Conservation (phyloP, 768 basidiomycete species). For the Hypsizygus marmoreus region DNA sequence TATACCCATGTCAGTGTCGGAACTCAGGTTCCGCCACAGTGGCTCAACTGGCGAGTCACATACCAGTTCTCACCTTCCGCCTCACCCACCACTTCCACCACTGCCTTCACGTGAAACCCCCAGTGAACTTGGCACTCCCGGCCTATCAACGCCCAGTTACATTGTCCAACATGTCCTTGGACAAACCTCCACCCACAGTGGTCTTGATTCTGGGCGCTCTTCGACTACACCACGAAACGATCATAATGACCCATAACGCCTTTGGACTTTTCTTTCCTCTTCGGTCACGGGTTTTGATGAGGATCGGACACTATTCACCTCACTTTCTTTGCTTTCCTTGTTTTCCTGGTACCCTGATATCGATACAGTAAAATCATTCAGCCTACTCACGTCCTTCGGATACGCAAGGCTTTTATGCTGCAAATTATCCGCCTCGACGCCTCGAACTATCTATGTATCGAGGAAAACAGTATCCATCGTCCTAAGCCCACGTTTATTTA, state of each 20-base stretch:
- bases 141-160: constrained; percentile 18
- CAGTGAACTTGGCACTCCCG: constrained; percentile 7
- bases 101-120: constrained; percentile 27
- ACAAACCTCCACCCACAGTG: constrained; percentile 19
- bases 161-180: constrained; percentile 32
- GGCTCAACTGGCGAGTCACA: constrained; percentile 29
- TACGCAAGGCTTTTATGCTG: too few relatives aligned
- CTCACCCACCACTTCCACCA: constrained; percentile 44
- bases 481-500: too few relatives aligned
- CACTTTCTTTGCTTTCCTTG: too few relatives aligned
- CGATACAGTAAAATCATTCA: too few relatives aligned
- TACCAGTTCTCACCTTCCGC: constrained; percentile 21
- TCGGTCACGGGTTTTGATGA: too few relatives aligned
- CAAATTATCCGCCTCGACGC: too few relatives aligned
- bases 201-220: background rate
- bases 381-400: too few relatives aligned
- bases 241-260: background rate
- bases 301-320: too few relatives aligned
- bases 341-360: too few relatives aligned
- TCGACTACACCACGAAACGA: background rate
- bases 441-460: too few relatives aligned
- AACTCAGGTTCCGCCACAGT: constrained; percentile 51
- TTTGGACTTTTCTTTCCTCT: background rate
- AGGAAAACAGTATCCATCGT: too few relatives aligned
- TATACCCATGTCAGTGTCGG: constrained; percentile 56